A percentile compares a stretch with the other conserved stretches of the same genome.
Conservation (phyloP, 148 eudicot genomes). For the Rhododendron ferrugineum region DNA sequence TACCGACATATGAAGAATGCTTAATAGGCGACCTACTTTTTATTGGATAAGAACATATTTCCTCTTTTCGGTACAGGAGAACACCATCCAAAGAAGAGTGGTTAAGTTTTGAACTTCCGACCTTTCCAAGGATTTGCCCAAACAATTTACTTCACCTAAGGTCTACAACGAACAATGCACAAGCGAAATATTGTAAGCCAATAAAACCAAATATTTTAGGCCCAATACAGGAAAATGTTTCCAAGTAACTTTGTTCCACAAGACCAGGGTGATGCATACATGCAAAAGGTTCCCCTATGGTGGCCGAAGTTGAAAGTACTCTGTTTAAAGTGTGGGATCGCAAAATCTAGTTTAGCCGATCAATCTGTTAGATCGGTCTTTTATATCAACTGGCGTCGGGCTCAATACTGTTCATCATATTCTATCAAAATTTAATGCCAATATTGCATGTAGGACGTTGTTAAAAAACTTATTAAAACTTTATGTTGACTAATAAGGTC, state of each 20-base stretch:
- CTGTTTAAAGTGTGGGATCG: neutral
- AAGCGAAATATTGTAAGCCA: neutral
- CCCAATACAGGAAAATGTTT: neutral
- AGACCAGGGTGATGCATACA: neutral
- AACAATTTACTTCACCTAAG: neutral
- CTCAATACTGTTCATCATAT: neutral
- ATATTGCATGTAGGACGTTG: too few relatives aligned
- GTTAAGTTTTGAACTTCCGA: neutral
- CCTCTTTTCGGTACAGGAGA: neutral
- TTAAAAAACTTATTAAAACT: too few relatives aligned
- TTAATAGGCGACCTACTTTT: neutral
- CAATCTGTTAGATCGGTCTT: neutral
- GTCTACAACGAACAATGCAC: neutral
- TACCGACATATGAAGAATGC: neutral
- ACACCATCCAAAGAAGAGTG: neutral
- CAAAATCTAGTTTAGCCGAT: neutral
- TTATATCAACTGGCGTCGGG: neutral
- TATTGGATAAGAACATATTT: neutral
- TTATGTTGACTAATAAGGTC: too few relatives aligned
- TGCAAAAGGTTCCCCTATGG: neutral
- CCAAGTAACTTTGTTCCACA: neutral
- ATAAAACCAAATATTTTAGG: neutral
- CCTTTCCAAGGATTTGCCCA: neutral
- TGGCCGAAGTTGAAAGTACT: neutral
- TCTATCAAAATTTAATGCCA: too few relatives aligned